Evolutionary conservation across 1,284 basidiomycete species (phyloP).

Genomic region (Malassezia nana): DNA sequence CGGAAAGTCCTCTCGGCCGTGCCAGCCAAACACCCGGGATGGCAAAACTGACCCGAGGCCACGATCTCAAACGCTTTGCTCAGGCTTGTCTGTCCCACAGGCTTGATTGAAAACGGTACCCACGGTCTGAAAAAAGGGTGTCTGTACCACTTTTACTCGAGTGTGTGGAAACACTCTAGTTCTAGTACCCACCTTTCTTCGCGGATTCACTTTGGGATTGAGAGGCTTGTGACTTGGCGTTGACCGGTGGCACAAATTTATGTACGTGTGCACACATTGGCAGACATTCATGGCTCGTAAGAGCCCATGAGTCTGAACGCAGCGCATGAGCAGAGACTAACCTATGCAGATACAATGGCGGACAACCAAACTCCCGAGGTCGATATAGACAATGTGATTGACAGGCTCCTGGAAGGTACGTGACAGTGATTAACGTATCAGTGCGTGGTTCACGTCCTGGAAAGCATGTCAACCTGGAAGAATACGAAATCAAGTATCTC

Average conservation of each 20-base stretch:
- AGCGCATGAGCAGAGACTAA: not conserved
- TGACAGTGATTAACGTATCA: slow-evolving; percentile 45
- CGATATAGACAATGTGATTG: slow-evolving; percentile 48
- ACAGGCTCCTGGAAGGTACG: slow-evolving; percentile 43
- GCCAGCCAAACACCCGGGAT: slow-evolving; percentile 18
- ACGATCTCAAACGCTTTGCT: not conserved
- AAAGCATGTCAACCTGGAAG: slow-evolving; percentile 83
- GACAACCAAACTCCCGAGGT: slow-evolving; percentile 43
- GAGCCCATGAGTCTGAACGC: no score
- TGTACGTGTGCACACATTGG: not conserved
- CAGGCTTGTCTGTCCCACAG: not conserved
- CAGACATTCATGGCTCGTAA: no score
- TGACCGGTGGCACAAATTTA: not conserved
- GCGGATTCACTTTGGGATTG: not conserved
- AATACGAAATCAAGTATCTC: slow-evolving; percentile 91
- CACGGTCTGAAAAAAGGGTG: not conserved
- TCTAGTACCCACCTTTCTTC: not conserved
- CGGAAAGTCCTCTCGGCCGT: slow-evolving; percentile 6
- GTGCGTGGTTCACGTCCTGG: slow-evolving; percentile 84
- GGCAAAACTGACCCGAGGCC: slow-evolving; percentile 12
- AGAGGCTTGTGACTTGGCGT: not conserved
- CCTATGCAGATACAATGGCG: slow-evolving; percentile 24
- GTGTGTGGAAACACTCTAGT: not conserved
- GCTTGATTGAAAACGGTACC: not conserved
- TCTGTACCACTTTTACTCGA: not conserved